These are phyloP conservation scores for Dothiorella sarmentorum DNA, from an alignment of 2,329 filamentous ascomycete genomes.

Conservation along the genomic window DNA sequence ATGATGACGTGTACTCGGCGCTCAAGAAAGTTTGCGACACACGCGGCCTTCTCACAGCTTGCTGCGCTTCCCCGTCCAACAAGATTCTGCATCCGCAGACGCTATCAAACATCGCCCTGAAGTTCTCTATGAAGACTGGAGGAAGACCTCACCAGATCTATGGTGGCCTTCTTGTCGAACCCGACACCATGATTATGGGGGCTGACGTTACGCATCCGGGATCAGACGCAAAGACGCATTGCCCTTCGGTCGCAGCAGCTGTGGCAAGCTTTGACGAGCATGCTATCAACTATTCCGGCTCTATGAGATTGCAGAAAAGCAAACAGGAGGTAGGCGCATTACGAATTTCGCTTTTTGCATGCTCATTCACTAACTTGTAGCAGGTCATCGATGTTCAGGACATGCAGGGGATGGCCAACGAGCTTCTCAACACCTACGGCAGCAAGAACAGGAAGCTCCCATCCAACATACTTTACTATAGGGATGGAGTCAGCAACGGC, in stretches of 20 bases:
- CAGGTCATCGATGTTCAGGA: slow-evolving; percentile 27
- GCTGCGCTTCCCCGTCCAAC: background rate
- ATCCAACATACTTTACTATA: slow-evolving; percentile 27
- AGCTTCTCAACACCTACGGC: slow-evolving; percentile 12
- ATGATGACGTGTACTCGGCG: background rate
- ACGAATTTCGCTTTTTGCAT: no score
- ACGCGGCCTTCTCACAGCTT: slow-evolving; percentile 19
- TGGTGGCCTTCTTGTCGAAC: background rate
- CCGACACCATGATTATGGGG: slow-evolving; percentile 39
- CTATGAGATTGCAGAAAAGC: slow-evolving; percentile 33
- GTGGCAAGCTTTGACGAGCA: slow-evolving; percentile 38
- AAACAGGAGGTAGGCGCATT: slow-evolving; percentile 25
- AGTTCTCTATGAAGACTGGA: background rate
- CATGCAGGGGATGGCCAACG: slow-evolving; percentile 26
- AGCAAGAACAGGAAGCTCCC: slow-evolving; percentile 19
- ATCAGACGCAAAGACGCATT: slow-evolving; percentile 21
- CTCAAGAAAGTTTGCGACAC: slow-evolving; percentile 5
- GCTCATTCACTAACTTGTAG: background rate
- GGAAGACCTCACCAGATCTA: background rate
- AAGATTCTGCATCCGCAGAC: background rate
- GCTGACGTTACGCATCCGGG: slow-evolving; percentile 45
- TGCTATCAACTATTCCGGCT: slow-evolving; percentile 34
- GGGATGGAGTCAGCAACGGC: slow-evolving; percentile 26
- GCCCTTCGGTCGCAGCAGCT: slow-evolving; percentile 41
- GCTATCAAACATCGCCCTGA: slow-evolving; percentile 11